phyloP scores from a whole-genome alignment of 169 alveolate genomes.

The Plasmodium ovale region DNA sequence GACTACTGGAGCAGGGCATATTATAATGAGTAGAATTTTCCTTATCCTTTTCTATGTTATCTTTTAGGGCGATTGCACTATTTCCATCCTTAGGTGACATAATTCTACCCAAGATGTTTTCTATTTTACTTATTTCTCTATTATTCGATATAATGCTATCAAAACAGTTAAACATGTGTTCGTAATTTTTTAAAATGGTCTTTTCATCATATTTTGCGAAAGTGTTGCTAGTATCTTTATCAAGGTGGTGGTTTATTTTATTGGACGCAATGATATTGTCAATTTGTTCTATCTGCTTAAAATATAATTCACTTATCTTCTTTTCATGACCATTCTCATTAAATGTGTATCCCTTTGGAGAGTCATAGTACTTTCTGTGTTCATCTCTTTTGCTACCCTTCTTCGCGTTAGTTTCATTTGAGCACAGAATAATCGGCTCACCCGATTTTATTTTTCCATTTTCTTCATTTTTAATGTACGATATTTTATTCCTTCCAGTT shows the following conservation, averaged over 20 bases:
- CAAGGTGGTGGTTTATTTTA: neutral
- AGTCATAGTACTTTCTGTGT: neutral
- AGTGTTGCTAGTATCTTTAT: neutral
- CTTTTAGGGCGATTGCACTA: neutral
- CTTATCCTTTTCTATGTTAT: neutral
- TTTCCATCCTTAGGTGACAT: neutral
- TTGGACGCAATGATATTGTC: constrained; percentile 20
- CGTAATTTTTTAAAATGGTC: neutral
- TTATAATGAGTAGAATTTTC: no score
- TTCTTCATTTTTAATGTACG: constrained; percentile 5
- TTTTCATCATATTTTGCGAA: constrained; percentile 29
- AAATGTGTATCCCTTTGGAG: neutral
- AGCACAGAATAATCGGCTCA: neutral
- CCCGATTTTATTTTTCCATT: neutral
- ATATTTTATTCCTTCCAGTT: neutral
- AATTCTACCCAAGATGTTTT: neutral
- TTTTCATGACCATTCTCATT: constrained; percentile 8
- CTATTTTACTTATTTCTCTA: constrained; percentile 5
- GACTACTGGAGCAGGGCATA: no score
- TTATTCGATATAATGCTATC: constrained; percentile 2
- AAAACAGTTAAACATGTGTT: neutral
- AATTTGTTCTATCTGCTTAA: neutral
- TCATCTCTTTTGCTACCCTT: neutral
- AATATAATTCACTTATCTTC: neutral
- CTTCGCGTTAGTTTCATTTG: neutral